phyloP scores from a whole-genome alignment of 2,329 filamentous ascomycete species.

The Venturia asperata region DNA sequence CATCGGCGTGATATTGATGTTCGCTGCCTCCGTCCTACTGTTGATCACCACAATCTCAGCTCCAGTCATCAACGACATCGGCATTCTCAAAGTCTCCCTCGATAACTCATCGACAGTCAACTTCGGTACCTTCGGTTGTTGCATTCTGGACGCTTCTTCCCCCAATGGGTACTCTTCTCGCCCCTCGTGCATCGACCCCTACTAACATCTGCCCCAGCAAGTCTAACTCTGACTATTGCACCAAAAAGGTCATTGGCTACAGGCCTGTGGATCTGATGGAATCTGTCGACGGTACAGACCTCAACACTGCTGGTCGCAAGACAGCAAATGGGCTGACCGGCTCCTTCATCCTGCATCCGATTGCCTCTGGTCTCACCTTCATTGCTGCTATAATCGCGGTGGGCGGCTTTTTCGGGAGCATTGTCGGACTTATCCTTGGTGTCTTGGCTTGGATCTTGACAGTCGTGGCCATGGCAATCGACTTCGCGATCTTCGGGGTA shows the following conservation, averaged over 20 bases:
- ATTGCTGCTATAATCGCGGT: slow-evolving; percentile 1
- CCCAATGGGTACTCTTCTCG: background rate
- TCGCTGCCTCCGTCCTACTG: background rate
- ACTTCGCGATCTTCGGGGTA: slow-evolving; percentile 3
- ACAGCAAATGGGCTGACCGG: background rate
- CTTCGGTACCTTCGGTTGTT: background rate
- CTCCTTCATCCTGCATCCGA: slow-evolving; percentile 2
- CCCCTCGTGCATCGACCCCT: background rate
- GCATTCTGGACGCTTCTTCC: slow-evolving; percentile 1
- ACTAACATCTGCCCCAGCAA: background rate
- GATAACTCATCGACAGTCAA: background rate
- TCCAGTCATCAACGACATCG: slow-evolving; percentile 3
- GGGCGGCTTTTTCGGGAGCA: background rate
- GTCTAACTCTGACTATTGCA: background rate
- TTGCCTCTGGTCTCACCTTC: background rate
- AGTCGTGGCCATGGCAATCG: slow-evolving; percentile 8
- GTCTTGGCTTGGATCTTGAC: background rate
- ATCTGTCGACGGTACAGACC: background rate
- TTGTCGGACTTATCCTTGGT: background rate
- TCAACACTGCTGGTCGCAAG: background rate
- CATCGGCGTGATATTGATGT: slow-evolving; percentile 1
- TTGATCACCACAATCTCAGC: background rate
- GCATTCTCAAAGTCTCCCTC: background rate
- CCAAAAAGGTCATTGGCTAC: background rate
- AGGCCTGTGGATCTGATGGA: background rate